Base-by-base conservation (phyloP, 2,329 filamentous ascomycete species). In the Ilyonectria mors-panacis region DNA sequence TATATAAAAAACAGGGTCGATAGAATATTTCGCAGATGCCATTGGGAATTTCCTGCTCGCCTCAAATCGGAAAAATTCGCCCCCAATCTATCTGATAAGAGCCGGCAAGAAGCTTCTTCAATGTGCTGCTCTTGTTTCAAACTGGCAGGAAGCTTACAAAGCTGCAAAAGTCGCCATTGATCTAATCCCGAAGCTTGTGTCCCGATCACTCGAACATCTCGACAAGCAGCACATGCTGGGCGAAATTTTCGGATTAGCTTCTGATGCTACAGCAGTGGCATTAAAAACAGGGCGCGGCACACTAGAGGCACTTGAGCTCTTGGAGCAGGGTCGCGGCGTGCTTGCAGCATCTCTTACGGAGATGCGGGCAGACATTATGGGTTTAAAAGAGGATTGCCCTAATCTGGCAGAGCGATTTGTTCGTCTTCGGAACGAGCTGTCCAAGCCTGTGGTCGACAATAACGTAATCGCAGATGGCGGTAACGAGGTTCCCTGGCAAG, bases 311-410 rank as follows among this genome's bases (percentile, higher is more conserved):
- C 17, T 66, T 19, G 5, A 39, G 3, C 28, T 66, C 33, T 53
- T 66, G 7, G 63, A 66, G 19, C 58, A 47, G 4, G 57, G 63
- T 17, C 63, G 63, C 8, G 63, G 58, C 17, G 45, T 66, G 13
- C 23, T 66, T 12, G 51, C 47, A 10, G 35, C 53, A 13, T 66
- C 58, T 23, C 33, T 66, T 2, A 45, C 62, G 21, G 58, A 58
- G 8, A 10, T 53, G 30, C 23, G 63, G 10, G 26, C 47, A 3
- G 63, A 66, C 21, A 23, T 50, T 4, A 12, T 26, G 3, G 42
- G 10, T 2, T 47, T 66, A n/a, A 30, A 42, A 10, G 10, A 53
- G 4, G 28, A 37, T 12, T 39, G 58, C 23, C 58, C 57, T 6
- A 5, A 5, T 1, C 37, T 66, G 0, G 63, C 58, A 58, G 19